Evolutionary conservation across 345 rosid genomes (phyloP).

Genomic region (Syzygium jambos): DNA sequence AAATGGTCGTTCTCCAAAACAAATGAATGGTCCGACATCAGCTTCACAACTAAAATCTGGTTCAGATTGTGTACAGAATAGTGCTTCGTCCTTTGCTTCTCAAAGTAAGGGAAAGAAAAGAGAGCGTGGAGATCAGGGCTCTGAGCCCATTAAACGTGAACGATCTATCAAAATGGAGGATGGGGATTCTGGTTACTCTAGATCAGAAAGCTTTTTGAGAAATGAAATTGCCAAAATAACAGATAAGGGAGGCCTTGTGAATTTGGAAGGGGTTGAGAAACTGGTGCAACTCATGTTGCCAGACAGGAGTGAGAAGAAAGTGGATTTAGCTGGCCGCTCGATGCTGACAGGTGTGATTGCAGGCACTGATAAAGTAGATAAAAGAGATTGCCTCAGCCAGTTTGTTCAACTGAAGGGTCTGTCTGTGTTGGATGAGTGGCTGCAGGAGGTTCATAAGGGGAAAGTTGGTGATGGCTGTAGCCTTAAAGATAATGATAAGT

Average conservation of each 20-base stretch:
- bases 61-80: constrained; percentile 59
- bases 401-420: constrained; percentile 85
- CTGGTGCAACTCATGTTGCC: constrained; percentile 70
- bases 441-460: constrained; percentile 90
- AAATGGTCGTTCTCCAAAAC: constrained; percentile 80
- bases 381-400: constrained; percentile 58
- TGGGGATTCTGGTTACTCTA: constrained; percentile 39
- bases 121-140: constrained; percentile 72
- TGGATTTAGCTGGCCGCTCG: constrained; percentile 53
- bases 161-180: constrained; percentile 52
- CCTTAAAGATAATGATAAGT: constrained; percentile 56
- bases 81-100: constrained; percentile 42
- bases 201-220: constrained; percentile 47
- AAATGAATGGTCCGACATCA: constrained; percentile 67
- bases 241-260: constrained; percentile 74
- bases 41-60: constrained; percentile 66
- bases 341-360: constrained; percentile 72
- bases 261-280: constrained; percentile 69
- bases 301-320: constrained; percentile 60
- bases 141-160: constrained; percentile 64
- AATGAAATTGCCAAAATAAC: constrained; percentile 66
- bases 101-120: constrained; percentile 88
- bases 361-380: constrained; percentile 70
- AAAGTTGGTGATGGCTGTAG: constrained; percentile 60
- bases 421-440: constrained; percentile 90